Base-by-base conservation (phyloP, 805 yeast genomes). In the Komagataella mondaviorum region DNA sequence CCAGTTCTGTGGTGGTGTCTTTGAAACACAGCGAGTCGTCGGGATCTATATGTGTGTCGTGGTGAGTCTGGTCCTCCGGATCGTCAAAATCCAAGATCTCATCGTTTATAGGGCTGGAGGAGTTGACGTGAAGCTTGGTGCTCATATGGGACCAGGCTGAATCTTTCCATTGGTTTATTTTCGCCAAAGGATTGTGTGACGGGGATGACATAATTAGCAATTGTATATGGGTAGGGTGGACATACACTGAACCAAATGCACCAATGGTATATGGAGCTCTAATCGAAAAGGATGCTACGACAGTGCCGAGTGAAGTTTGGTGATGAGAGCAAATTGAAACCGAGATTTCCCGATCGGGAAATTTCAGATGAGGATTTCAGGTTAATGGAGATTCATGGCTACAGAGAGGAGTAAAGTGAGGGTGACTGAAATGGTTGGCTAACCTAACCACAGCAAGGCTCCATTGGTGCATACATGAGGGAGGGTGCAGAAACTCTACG, bases 311-410 rank as follows among this genome's bases (percentile, higher is more conserved):
- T 30, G 39, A 30, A 30, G 39, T 30, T 30, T 30, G 39, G 39
- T 30, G 39, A 30, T 30, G 39, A 30, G 39, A 30, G 39, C 39
- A 30, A 30, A 30, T 10, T 24, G 39, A 30, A 14, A 30, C 39
- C 39, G 14, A 30, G 39, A 30, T 30, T 30, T 46, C 48, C 48
- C 23, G 23, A 46, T 46, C 23, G 48, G 48, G 48, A 46, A 46
- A 46, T 17, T 20, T 20, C 48, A 23, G 30, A 23, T 46, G 24
- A 46, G 18, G 46, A 20, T 44, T 20, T 17, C 10, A 44, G 39
- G 14, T 30, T 30, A 12, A 14, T 10, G 2, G 39, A 44, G 39
- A 30, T 30, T 30, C 39, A 14, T 10, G 5, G 39, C 14, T 30
- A 8, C 39, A 5, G 14, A 14, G 39, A 30, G 39, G 39, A 30